Conservation (phyloP, 192 early-diverging fungal genomes). For the Coemansia sp. region DNA sequence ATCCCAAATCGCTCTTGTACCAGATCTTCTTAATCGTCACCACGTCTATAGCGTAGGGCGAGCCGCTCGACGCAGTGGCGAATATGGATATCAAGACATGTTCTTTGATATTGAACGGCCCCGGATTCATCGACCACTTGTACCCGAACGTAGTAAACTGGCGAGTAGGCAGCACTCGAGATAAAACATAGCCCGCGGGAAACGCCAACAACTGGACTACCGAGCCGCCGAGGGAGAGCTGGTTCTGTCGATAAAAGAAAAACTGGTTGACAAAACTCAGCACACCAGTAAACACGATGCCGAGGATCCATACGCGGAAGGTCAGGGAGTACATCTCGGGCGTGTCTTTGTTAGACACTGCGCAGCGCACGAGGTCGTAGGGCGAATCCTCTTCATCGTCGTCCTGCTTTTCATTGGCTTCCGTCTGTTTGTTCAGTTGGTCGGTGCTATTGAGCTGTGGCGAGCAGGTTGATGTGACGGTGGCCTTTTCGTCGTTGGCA, state of each 20-base stretch:
- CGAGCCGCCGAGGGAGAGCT: conserved; percentile 65
- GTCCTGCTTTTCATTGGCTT: not conserved
- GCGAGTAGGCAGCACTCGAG: conserved; percentile 57
- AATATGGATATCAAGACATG: conserved; percentile 80
- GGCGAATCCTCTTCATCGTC: conserved; percentile 50
- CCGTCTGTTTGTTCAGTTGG: not conserved
- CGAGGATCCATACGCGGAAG: conserved; percentile 68
- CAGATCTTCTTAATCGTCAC: conserved; percentile 67
- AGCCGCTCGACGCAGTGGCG: conserved; percentile 68
- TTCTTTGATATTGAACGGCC: conserved; percentile 85
- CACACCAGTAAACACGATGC: conserved; percentile 61
- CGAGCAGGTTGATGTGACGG: not conserved
- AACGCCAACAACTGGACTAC: conserved; percentile 74
- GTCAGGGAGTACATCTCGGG: conserved; percentile 65
- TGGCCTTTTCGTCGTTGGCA: conserved; percentile 26
- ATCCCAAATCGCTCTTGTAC: conserved; percentile 70
- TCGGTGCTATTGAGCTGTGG: not conserved
- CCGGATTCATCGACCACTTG: conserved; percentile 67
- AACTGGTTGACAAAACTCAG: conserved; percentile 74
- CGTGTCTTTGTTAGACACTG: conserved; percentile 67
- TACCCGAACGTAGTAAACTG: conserved; percentile 54
- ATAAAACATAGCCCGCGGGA: conserved; percentile 67
- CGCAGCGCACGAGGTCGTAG: conserved; percentile 64
- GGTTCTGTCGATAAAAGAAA: conserved; percentile 83
- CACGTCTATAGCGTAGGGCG: conserved; percentile 73